phyloP scores from a whole-genome alignment of 108 stramenopile species.

The Nitzschia sp. region DNA sequence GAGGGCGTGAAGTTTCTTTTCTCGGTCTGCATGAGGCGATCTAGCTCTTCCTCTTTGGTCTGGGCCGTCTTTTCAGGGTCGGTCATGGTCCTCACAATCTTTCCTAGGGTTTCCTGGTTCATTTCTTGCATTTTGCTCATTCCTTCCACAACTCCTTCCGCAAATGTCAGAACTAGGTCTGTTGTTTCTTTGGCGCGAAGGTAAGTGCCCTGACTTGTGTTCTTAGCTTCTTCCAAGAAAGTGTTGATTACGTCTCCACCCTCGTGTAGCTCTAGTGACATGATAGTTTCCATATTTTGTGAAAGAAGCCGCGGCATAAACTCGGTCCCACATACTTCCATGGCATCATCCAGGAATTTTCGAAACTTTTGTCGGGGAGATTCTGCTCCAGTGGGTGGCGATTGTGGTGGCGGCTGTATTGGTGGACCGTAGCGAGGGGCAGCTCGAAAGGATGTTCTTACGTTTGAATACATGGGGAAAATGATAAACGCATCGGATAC shows the following conservation, averaged over 20 bases:
- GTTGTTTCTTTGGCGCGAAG: constrained; percentile 30
- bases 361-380: constrained; percentile 7
- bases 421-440: constrained; percentile 16
- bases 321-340: constrained; percentile 10
- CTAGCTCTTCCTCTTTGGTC: constrained; percentile 46
- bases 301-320: constrained; percentile 40
- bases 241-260: constrained; percentile 27
- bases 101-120: constrained; percentile 64
- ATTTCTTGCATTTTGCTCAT: constrained; percentile 46
- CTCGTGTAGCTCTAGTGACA: constrained; percentile 30
- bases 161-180: constrained; percentile 62
- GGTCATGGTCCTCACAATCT: constrained; percentile 60
- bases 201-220: not conserved
- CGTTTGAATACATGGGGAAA: no score
- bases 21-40: constrained; percentile 52
- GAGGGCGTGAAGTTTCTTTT: constrained; percentile 68
- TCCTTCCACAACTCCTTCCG: constrained; percentile 64
- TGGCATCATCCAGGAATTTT: constrained; percentile 17
- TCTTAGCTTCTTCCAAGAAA: constrained; percentile 34
- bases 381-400: not conserved
- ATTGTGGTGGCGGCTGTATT: not conserved
- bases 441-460: no score
- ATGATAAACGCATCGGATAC: no score
- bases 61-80: constrained; percentile 22
- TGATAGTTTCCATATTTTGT: constrained; percentile 38